Evolutionary conservation across 2,329 filamentous ascomycete genomes (phyloP).

Genomic region (Orbilia javanica): DNA sequence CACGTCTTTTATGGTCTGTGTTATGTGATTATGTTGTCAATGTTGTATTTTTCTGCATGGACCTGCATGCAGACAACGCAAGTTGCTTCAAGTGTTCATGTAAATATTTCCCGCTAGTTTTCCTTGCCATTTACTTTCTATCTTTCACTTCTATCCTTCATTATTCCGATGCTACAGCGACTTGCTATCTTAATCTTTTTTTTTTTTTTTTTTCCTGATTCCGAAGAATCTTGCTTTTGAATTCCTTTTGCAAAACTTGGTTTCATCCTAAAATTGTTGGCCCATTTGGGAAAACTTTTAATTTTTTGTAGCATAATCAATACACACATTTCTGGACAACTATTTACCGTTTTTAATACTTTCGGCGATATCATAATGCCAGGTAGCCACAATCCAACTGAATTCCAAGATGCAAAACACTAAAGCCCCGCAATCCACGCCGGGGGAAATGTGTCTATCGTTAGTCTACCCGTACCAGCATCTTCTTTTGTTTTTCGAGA

Average conservation of each 20-base stretch:
- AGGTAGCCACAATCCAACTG: slow-evolving; percentile 1
- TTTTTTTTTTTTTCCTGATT: slow-evolving; percentile 6
- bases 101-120: slow-evolving; percentile 33
- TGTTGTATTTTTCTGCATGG: slow-evolving; percentile 57
- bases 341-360: not conserved
- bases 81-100: slow-evolving; percentile 32
- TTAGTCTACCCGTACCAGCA: slow-evolving; percentile 17
- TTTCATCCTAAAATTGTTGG: not conserved
- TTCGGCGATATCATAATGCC: not conserved
- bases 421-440: slow-evolving; percentile 15
- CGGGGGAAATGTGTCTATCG: slow-evolving; percentile 8
- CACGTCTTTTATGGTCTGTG: slow-evolving; percentile 39
- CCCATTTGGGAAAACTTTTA: slow-evolving; percentile 17
- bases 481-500: slow-evolving; percentile 33
- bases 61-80: slow-evolving; percentile 54
- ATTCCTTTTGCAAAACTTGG: slow-evolving; percentile 5
- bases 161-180: slow-evolving; percentile 26
- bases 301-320: slow-evolving; percentile 40
- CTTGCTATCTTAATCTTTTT: slow-evolving; percentile 34
- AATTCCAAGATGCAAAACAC: slow-evolving; percentile 14
- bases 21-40: slow-evolving; percentile 58
- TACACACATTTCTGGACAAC: not conserved
- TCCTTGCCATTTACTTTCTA: slow-evolving; percentile 8
- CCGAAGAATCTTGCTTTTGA: slow-evolving; percentile 27
- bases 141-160: slow-evolving; percentile 30